These are phyloP conservation scores for Fusarium nygamai DNA, from an alignment of 2,329 filamentous ascomycete species.

Conservation along the genomic window DNA sequence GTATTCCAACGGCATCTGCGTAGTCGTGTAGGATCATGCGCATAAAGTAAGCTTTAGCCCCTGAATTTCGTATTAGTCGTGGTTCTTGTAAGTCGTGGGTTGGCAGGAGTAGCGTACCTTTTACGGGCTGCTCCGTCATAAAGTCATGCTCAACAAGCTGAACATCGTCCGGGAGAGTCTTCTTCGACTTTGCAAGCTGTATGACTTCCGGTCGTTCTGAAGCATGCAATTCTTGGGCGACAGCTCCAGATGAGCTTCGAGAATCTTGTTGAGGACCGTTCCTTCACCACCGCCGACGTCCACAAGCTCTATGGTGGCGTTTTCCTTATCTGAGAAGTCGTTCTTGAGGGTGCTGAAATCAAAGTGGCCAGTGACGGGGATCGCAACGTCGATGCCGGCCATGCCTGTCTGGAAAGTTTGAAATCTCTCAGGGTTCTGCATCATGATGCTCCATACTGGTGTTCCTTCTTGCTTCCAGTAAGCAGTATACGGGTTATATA, in stretches of 20 bases:
- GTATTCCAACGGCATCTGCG: constrained; percentile 40
- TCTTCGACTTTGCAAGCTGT: constrained; percentile 33
- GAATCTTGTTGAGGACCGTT: constrained; percentile 44
- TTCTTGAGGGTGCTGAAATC: constrained; percentile 44
- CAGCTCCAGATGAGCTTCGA: constrained; percentile 43
- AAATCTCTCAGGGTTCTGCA: constrained; percentile 43
- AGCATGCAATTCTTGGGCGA: constrained; percentile 39
- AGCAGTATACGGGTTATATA: constrained; percentile 46
- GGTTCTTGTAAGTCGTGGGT: not conserved
- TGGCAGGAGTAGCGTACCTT: constrained; percentile 26
- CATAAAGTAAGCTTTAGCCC: constrained; percentile 50
- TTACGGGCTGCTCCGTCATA: constrained; percentile 44
- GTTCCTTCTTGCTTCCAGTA: constrained; percentile 48
- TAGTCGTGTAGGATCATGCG: constrained; percentile 50
- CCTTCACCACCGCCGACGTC: constrained; percentile 48
- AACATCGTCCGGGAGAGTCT: constrained; percentile 31
- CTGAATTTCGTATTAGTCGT: constrained; percentile 22
- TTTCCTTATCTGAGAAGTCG: constrained; percentile 13
- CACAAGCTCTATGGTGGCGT: constrained; percentile 41
- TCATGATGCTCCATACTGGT: constrained; percentile 48
- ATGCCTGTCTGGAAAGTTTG: constrained; percentile 46
- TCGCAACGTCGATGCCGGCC: constrained; percentile 47
- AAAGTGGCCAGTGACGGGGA: constrained; percentile 47
- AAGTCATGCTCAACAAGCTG: constrained; percentile 45
- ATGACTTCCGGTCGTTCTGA: constrained; percentile 43